Base-by-base conservation (phyloP, 2,329 filamentous ascomycete genomes). In the Boeremia lycopersici region DNA sequence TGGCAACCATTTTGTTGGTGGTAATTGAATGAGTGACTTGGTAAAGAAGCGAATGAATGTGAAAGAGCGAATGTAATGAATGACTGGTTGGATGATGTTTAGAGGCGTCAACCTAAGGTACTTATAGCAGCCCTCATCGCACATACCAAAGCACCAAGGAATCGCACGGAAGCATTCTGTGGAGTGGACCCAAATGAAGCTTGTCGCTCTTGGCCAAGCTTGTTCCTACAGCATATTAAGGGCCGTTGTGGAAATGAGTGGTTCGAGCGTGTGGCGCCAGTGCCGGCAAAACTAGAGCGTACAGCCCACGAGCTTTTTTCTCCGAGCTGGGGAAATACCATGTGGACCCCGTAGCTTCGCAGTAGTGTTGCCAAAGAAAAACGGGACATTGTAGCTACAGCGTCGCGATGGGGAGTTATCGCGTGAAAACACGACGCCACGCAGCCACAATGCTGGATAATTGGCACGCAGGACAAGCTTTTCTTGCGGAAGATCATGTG, bases 141-240 rank as follows among this genome's bases (percentile, higher is more conserved):
- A 46, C 30, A 17, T 36, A 50, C 25, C 52, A 30, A 46, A 29
- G 25, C 13, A 46, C 33, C 47, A 26, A 19, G 35, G 17, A 30
- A 46, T 34, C 25, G 10, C 36, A 25, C 33, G 52, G 52, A 47
- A 50, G 41, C 38, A 48, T 47, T 42, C 29, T 40, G 13, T 31
- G 26, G 31, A 50, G 46, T 41, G 47, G 36, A 36, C 50, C 31
- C 19, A 23, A 25, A 38, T 36, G 44, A 67, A 62, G 66, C 65
- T 70, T 69, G 64, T 63, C 57, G 11, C 49, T 59, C 64, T 69
- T 51, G 64, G 68, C 64, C 55, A 63, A 53, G 64, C 66, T 71
- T 68, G 64, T 59, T 53, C 57, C 26, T 30, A 58, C 54, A 29
- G 44, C 31, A 56, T 54, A 69, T 65, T 63, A 65, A 68, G 51